These are phyloP conservation scores for Fusarium chlamydosporum DNA, from an alignment of 2,329 filamentous ascomycete species.

Conservation along the genomic window DNA sequence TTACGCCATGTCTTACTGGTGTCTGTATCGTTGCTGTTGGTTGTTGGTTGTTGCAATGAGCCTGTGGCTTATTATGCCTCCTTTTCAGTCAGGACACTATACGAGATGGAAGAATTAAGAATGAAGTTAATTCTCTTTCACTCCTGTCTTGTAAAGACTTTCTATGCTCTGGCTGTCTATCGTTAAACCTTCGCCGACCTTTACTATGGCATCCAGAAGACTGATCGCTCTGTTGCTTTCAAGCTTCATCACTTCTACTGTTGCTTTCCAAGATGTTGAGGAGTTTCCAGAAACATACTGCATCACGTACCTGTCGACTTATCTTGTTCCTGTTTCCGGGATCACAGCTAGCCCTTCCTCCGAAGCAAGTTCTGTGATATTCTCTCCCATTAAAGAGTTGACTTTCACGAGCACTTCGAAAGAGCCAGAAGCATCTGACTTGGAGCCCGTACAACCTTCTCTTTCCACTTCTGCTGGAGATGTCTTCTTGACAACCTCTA, in stretches of 20 bases:
- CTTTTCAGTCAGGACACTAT: background rate
- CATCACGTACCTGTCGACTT: constrained; percentile 18
- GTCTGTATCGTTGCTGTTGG: background rate
- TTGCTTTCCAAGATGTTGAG: background rate
- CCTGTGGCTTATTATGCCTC: background rate
- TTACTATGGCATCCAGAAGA: background rate
- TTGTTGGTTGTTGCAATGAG: background rate
- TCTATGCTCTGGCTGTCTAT: background rate
- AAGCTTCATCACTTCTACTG: background rate
- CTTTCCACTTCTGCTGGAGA: background rate
- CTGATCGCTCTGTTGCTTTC: background rate
- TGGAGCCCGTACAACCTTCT: background rate
- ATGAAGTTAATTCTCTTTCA: background rate
- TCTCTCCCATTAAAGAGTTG: background rate
- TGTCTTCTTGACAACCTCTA: background rate
- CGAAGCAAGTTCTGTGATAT: background rate
- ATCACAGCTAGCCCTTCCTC: too few species aligned
- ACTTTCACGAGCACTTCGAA: background rate
- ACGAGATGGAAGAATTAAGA: background rate
- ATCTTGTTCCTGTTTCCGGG: background rate
- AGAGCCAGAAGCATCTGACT: background rate
- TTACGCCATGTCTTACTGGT: too few species aligned
- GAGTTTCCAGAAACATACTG: background rate
- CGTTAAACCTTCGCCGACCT: background rate
- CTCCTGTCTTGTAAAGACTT: background rate